Conservation (phyloP, 2,329 filamentous ascomycete species). For the Trichoderma breve region DNA sequence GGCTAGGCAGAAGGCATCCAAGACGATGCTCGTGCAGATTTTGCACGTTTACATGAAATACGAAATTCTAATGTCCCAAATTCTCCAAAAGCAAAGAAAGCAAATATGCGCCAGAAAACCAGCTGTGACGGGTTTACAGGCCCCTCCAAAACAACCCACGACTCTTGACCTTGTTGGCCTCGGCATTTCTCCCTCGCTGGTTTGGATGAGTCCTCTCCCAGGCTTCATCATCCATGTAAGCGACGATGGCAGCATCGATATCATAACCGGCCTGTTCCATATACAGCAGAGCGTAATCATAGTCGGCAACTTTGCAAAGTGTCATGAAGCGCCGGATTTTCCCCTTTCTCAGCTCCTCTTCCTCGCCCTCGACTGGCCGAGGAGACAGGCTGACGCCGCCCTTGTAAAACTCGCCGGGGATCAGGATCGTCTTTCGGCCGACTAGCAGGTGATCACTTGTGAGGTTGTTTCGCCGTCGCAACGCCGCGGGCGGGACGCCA, state of each 20-base stretch:
- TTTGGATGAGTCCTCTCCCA: slow-evolving; percentile 70
- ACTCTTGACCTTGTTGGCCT: slow-evolving; percentile 33
- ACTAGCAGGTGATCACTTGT: slow-evolving; percentile 68
- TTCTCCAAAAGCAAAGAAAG: slow-evolving; percentile 15
- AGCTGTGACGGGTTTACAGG: slow-evolving; percentile 24
- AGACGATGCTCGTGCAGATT: slow-evolving; percentile 25
- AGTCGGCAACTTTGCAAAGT: slow-evolving; percentile 72
- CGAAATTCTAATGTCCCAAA: slow-evolving; percentile 29
- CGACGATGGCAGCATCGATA: slow-evolving; percentile 60
- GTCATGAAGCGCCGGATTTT: slow-evolving; percentile 78
- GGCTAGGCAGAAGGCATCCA: slow-evolving; percentile 28
- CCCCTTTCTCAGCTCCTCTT: slow-evolving; percentile 67
- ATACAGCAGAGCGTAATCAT: slow-evolving; percentile 72
- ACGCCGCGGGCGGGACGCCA: slow-evolving; percentile 59
- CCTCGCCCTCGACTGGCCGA: slow-evolving; percentile 68
- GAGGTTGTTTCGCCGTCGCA: slow-evolving; percentile 68
- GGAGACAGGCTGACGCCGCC: slow-evolving; percentile 67
- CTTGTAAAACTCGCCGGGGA: slow-evolving; percentile 69
- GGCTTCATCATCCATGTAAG: slow-evolving; percentile 67
- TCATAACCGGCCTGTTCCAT: slow-evolving; percentile 68
- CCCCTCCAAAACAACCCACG: slow-evolving; percentile 35
- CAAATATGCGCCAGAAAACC: background rate
- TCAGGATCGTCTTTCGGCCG: slow-evolving; percentile 66
- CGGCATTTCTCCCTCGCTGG: slow-evolving; percentile 24
- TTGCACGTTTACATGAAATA: slow-evolving; percentile 28